Evolutionary conservation across 2,329 filamentous ascomycete genomes (phyloP).

Genomic region (Neurospora crassa): DNA sequence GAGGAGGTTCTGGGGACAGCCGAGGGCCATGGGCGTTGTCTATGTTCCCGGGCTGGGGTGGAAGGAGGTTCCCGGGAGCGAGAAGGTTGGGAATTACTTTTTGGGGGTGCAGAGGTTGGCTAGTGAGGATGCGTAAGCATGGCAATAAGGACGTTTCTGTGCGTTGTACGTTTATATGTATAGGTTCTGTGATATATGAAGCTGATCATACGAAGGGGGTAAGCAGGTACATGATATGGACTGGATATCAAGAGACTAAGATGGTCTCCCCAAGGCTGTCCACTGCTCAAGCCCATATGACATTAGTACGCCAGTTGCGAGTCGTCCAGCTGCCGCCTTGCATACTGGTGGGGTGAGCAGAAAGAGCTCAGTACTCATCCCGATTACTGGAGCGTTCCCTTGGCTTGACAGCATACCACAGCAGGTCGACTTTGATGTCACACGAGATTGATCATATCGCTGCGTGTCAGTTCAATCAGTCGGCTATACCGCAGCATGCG

Average conservation of each 20-base stretch:
- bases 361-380: slow-evolving; percentile 48
- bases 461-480: slow-evolving; percentile 50
- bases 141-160: neutral
- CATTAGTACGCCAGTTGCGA: slow-evolving; percentile 56
- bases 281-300: slow-evolving; percentile 39
- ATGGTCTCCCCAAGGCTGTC: neutral
- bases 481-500: slow-evolving; percentile 46
- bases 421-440: slow-evolving; percentile 56
- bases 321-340: slow-evolving; percentile 55
- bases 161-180: slow-evolving; percentile 1
- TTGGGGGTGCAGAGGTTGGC: slow-evolving; percentile 59
- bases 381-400: slow-evolving; percentile 44
- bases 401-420: slow-evolving; percentile 53
- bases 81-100: slow-evolving; percentile 91
- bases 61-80: slow-evolving; percentile 72
- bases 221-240: neutral
- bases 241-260: neutral
- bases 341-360: slow-evolving; percentile 39
- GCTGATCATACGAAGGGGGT: neutral
- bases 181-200: neutral
- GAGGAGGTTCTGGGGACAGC: slow-evolving; percentile 43
- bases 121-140: neutral
- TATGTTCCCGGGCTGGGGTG: slow-evolving; percentile 88
- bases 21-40: slow-evolving; percentile 66
- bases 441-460: slow-evolving; percentile 50